Evolutionary conservation across 148 eudicot genomes (phyloP).

Genomic region (Chenopodium album): DNA sequence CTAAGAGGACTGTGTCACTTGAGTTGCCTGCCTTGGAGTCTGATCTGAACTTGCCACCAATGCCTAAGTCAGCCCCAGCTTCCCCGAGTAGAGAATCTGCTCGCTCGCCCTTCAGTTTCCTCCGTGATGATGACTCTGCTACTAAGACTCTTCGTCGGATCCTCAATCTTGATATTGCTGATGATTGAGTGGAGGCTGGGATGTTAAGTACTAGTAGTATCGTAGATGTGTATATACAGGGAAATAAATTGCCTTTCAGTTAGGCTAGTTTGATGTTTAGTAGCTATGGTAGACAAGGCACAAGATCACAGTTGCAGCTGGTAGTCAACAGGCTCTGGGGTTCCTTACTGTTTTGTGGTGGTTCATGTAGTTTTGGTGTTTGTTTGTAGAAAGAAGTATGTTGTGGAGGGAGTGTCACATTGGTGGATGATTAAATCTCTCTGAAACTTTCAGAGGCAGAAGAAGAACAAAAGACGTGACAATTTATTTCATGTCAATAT

Average conservation of each 20-base stretch:
- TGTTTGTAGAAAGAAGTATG: slow-evolving; percentile 17
- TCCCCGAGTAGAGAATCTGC: slow-evolving; percentile 62
- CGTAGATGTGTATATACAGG: slow-evolving; percentile 41
- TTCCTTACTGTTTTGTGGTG: slow-evolving; percentile 29
- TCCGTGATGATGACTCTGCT: slow-evolving; percentile 60
- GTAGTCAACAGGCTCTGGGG: slow-evolving; percentile 28
- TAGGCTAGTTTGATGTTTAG: slow-evolving; percentile 27
- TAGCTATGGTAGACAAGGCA: slow-evolving; percentile 30
- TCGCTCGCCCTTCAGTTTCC: slow-evolving; percentile 34
- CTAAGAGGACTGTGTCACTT: slow-evolving; percentile 74
- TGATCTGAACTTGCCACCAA: slow-evolving; percentile 48
- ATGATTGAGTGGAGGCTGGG: slow-evolving; percentile 50
- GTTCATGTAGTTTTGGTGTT: slow-evolving; percentile 17
- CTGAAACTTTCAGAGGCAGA: slow-evolving; percentile 14
- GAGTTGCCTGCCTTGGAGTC: slow-evolving; percentile 56
- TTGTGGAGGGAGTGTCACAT: slow-evolving; percentile 12
- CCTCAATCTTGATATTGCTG: slow-evolving; percentile 78
- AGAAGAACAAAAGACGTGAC: slow-evolving; percentile 16
- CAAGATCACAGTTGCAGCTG: slow-evolving; percentile 35
- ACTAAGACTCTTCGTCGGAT: slow-evolving; percentile 85
- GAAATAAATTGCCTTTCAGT: slow-evolving; percentile 36
- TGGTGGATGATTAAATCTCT: slow-evolving; percentile 9
- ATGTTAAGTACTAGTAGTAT: slow-evolving; percentile 31
- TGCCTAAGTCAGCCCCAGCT: slow-evolving; percentile 87
- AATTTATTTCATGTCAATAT: slow-evolving; percentile 5